Percentiles rank a stretch among this genome's conserved stretches.
These are phyloP conservation scores for Phaeosphaeriaceae sp. DNA, from an alignment of 2,329 filamentous ascomycete species.

Conservation along the genomic window DNA sequence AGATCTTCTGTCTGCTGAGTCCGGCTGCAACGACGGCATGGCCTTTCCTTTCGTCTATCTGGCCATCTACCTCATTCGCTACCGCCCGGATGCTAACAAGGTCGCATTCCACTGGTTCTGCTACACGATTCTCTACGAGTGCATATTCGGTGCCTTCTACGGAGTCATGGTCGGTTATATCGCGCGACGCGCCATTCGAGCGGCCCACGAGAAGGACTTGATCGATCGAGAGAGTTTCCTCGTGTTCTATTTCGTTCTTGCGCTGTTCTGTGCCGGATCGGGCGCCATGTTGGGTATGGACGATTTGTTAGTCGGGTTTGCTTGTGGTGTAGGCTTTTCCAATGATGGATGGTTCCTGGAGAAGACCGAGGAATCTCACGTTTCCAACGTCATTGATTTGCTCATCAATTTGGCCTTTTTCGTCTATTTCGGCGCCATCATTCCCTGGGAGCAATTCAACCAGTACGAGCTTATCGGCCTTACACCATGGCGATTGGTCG, in stretches of 20 bases:
- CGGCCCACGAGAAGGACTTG: slow-evolving; percentile 80
- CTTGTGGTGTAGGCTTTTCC: slow-evolving; percentile 96
- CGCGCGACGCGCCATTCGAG: slow-evolving; percentile 88
- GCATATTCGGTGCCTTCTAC: slow-evolving; percentile 87
- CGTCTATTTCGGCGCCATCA: slow-evolving; percentile 95
- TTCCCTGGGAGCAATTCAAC: slow-evolving; percentile 95
- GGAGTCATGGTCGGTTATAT: slow-evolving; percentile 89
- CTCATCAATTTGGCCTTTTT: slow-evolving; percentile 97
- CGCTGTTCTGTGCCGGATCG: slow-evolving; percentile 92
- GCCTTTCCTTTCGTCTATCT: slow-evolving; percentile 98
- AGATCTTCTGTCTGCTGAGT: slow-evolving; percentile 94
- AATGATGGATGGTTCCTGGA: slow-evolving; percentile 99
- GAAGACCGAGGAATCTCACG: slow-evolving; percentile 97
- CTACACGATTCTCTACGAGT: slow-evolving; percentile 91
- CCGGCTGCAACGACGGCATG: slow-evolving; percentile 99
- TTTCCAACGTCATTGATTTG: slow-evolving; percentile 98
- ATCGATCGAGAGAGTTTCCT: slow-evolving; percentile 97
- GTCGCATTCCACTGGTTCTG: slow-evolving; percentile 89
- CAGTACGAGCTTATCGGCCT: slow-evolving; percentile 71
- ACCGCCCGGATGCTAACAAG: slow-evolving; percentile 70
- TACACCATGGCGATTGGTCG: slow-evolving; percentile 86
- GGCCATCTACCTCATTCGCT: slow-evolving; percentile 86
- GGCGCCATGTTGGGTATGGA: slow-evolving; percentile 91
- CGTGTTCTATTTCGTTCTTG: slow-evolving; percentile 97
- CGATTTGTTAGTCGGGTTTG: slow-evolving; percentile 92